phyloP scores from a whole-genome alignment of 768 basidiomycete species.

The Calocybe cyanea region DNA sequence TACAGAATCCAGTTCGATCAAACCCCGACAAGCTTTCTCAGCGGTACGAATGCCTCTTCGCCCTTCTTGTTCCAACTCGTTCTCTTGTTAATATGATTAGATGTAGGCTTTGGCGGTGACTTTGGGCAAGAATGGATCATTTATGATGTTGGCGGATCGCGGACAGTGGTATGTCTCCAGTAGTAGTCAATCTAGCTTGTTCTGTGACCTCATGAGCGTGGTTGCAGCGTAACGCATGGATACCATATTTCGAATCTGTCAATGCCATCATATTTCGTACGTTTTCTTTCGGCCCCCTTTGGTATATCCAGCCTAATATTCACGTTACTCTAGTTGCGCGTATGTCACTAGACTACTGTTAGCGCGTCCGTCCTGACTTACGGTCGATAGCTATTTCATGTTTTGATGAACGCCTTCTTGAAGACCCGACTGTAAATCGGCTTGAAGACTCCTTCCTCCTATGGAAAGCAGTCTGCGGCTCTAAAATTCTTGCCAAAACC shows the following conservation, averaged over 20 bases:
- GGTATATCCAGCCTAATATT: slow-evolving; percentile 20
- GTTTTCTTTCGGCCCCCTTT: slow-evolving; percentile 35
- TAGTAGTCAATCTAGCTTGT: not conserved
- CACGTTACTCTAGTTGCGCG: slow-evolving; percentile 39
- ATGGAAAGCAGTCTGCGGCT: slow-evolving; percentile 61
- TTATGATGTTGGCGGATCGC: slow-evolving; percentile 67
- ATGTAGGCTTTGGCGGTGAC: slow-evolving; percentile 18
- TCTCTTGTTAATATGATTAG: not conserved
- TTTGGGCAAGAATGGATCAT: slow-evolving; percentile 56
- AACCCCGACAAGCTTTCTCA: slow-evolving; percentile 17
- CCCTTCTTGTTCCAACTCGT: not conserved
- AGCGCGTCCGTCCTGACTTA: not conserved
- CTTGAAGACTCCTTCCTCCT: slow-evolving; percentile 71
- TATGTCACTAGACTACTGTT: slow-evolving; percentile 31
- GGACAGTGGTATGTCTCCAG: slow-evolving; percentile 41
- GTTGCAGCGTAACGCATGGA: slow-evolving; percentile 63
- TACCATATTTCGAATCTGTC: slow-evolving; percentile 69
- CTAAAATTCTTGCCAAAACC: slow-evolving; percentile 52
- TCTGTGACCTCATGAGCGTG: not conserved
- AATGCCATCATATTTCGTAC: slow-evolving; percentile 75
- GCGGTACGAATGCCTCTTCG: slow-evolving; percentile 3
- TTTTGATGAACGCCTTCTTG: slow-evolving; percentile 44
- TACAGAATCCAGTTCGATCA: slow-evolving; percentile 53
- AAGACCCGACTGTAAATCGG: slow-evolving; percentile 62
- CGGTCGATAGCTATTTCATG: slow-evolving; percentile 34